Conservation (phyloP, 257 asterid species). For the Plantago ovata region DNA sequence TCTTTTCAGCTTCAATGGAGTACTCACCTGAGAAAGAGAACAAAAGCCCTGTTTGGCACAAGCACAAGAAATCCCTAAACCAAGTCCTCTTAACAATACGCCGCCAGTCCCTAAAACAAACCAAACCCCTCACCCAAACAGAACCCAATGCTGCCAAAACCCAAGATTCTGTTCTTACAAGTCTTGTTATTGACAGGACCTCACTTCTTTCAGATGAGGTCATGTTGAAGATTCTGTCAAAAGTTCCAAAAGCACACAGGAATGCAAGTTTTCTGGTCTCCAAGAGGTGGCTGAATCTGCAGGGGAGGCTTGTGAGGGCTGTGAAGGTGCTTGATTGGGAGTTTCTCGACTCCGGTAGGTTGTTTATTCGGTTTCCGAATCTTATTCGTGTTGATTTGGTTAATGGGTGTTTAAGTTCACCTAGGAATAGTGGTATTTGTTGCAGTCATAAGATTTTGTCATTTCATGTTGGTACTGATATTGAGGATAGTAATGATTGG, state of each 20-base stretch:
- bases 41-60: conserved; percentile 42
- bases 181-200: conserved; percentile 49
- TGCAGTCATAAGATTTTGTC: conserved; percentile 37
- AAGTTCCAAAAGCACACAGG: conserved; percentile 53
- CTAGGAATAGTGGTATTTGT: conserved; percentile 39
- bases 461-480: conserved; percentile 37
- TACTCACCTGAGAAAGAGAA: conserved; percentile 19
- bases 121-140: conserved; percentile 21
- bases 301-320: conserved; percentile 75
- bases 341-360: conserved; percentile 62
- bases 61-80: conserved; percentile 57
- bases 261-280: conserved; percentile 60
- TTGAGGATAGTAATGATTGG: conserved; percentile 39
- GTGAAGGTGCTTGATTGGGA: conserved; percentile 78
- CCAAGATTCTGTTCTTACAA: conserved; percentile 35
- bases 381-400: conserved; percentile 58
- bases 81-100: conserved; percentile 58
- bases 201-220: conserved; percentile 69
- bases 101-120: conserved; percentile 39
- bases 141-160: conserved; percentile 29
- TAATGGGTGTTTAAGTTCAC: conserved; percentile 41
- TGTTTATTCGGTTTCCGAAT: conserved; percentile 73
- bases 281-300: conserved; percentile 76
- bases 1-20: not conserved
- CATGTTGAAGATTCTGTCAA: conserved; percentile 57